These are phyloP conservation scores for Huntiella decipiens DNA, from an alignment of 2,329 filamentous ascomycete species.

Conservation along the genomic window DNA sequence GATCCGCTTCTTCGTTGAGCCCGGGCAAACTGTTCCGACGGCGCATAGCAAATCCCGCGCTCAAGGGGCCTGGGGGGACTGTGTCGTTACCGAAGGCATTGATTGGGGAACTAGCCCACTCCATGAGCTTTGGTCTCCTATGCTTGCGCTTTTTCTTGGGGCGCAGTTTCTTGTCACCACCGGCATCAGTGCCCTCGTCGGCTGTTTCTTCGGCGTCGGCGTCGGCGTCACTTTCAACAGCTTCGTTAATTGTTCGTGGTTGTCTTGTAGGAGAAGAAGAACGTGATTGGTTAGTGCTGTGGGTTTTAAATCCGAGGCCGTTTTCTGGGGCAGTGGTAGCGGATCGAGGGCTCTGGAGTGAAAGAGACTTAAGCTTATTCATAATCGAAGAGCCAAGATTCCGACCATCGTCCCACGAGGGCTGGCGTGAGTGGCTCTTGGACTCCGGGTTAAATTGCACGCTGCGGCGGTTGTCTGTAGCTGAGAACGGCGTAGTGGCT, in stretches of 20 bases:
- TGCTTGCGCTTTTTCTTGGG: slow-evolving; percentile 47
- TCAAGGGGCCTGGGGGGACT: slow-evolving; percentile 14
- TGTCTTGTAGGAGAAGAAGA: slow-evolving; percentile 21
- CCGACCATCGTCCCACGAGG: slow-evolving; percentile 45
- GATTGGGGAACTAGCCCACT: slow-evolving; percentile 42
- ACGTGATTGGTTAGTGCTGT: slow-evolving; percentile 15
- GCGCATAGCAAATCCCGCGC: slow-evolving; percentile 30
- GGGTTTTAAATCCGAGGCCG: slow-evolving; percentile 14
- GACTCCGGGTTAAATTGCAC: slow-evolving; percentile 54
- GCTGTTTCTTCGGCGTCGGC: slow-evolving; percentile 75
- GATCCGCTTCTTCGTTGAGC: slow-evolving; percentile 36
- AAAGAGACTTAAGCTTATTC: slow-evolving; percentile 58
- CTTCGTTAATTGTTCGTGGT: slow-evolving; percentile 19
- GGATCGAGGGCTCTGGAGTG: slow-evolving; percentile 29
- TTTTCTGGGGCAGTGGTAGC: slow-evolving; percentile 1
- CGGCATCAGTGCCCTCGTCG: slow-evolving; percentile 35
- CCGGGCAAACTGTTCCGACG: slow-evolving; percentile 50
- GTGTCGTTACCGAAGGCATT: slow-evolving; percentile 13
- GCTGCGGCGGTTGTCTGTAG: slow-evolving; percentile 28
- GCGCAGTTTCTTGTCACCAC: slow-evolving; percentile 29
- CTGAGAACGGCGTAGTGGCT: background rate
- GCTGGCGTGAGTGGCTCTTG: slow-evolving; percentile 37
- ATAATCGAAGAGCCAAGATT: slow-evolving; percentile 52
- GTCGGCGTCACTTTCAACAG: slow-evolving; percentile 50
- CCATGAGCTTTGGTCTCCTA: slow-evolving; percentile 31